A percentile compares a stretch with the other conserved stretches of the same genome.
Conservation (phyloP, 768 basidiomycete genomes). For the Podaxis sp. region DNA sequence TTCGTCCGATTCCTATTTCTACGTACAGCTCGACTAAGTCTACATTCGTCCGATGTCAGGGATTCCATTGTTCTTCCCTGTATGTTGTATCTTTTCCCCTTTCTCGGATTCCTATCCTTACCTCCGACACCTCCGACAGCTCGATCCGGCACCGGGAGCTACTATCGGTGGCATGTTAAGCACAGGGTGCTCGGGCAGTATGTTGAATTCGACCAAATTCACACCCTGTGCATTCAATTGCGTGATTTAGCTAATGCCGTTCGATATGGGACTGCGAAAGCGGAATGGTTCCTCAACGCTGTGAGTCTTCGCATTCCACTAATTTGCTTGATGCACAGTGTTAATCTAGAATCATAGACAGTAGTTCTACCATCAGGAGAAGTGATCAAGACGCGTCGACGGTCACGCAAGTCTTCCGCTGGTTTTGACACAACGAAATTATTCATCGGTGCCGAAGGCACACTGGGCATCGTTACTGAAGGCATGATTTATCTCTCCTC, state of each 20-base stretch:
- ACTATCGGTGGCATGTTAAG: conserved; percentile 87
- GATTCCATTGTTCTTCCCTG: conserved; percentile 83
- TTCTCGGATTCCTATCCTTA: not conserved
- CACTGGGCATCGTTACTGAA: conserved; percentile 89
- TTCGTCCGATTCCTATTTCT: conserved; percentile 15
- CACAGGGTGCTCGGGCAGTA: conserved; percentile 85
- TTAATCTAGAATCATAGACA: conserved; percentile 49
- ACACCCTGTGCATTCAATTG: not conserved
- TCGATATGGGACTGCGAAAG: conserved; percentile 86
- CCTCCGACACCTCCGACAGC: conserved; percentile 37
- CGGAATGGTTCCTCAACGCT: conserved; percentile 87
- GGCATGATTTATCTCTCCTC: conserved; percentile 32
- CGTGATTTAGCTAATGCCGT: conserved; percentile 65
- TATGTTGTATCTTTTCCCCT: conserved; percentile 29
- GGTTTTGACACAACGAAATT: conserved; percentile 85
- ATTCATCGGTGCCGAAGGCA: conserved; percentile 81
- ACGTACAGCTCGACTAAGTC: not conserved
- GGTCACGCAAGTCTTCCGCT: conserved; percentile 82
- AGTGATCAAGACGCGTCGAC: conserved; percentile 83
- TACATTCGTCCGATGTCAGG: conserved; percentile 32
- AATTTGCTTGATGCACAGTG: not conserved
- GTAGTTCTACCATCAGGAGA: conserved; percentile 88
- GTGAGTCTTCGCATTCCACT: conserved; percentile 33
- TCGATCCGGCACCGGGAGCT: conserved; percentile 77
- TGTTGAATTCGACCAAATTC: conserved; percentile 13